Evolutionary conservation across 176 grass and related monocot genomes (phyloP).

Genomic region (Cymbopogon citratus): DNA sequence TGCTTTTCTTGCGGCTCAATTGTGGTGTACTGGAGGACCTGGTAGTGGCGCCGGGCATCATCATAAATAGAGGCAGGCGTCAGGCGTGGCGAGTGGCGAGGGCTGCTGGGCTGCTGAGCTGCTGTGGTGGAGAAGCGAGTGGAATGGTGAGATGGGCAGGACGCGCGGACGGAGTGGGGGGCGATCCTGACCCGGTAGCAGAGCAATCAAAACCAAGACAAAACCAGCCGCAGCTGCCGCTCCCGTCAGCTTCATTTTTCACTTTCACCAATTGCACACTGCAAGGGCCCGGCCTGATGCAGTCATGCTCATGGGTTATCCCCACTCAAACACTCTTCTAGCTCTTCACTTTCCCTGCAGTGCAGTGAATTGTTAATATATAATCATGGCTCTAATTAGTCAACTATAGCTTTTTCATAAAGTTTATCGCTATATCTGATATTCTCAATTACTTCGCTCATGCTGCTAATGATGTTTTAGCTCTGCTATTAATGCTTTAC

Average conservation of each 20-base stretch:
- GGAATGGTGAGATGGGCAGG: neutral
- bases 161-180: no score
- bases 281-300: neutral
- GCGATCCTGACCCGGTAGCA: no score
- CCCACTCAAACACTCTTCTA: neutral
- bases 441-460: neutral
- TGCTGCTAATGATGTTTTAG: neutral
- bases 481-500: no score
- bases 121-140: conserved; percentile 7
- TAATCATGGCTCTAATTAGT: neutral
- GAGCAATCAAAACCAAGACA: neutral
- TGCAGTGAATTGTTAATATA: neutral
- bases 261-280: neutral
- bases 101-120: no score
- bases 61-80: neutral
- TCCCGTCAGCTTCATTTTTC: neutral
- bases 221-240: neutral
- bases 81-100: neutral
- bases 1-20: neutral
- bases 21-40: neutral
- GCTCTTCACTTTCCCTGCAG: neutral
- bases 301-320: neutral
- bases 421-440: neutral
- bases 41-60: neutral
- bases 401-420: neutral